These are phyloP conservation scores for Alternaria novae-zelandiae DNA, from an alignment of 2,329 filamentous ascomycete species.

Conservation along the genomic window DNA sequence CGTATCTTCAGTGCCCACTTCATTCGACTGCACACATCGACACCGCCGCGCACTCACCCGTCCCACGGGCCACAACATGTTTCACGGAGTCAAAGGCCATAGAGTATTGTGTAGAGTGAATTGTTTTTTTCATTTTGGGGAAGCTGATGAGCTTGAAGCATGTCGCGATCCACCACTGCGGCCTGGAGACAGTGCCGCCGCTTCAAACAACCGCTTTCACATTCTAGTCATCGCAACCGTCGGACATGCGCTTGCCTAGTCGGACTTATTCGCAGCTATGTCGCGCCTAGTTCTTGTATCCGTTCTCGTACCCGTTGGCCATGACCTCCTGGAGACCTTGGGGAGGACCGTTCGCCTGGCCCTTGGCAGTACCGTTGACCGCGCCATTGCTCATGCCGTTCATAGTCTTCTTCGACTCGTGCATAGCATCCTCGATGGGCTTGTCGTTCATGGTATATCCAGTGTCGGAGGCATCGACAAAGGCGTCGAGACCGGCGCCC, in stretches of 20 bases:
- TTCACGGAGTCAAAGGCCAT: neutral
- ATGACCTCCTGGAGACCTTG: constrained; percentile 32
- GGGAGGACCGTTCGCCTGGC: constrained; percentile 25
- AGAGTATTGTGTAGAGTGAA: neutral
- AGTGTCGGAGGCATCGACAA: constrained; percentile 72
- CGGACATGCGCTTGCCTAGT: constrained; percentile 18
- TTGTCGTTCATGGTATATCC: constrained; percentile 61
- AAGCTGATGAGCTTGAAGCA: constrained; percentile 7
- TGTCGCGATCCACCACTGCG: neutral
- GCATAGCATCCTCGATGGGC: constrained; percentile 43
- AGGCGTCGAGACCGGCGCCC: constrained; percentile 72
- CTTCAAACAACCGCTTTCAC: constrained; percentile 8
- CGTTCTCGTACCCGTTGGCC: constrained; percentile 41
- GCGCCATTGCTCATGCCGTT: constrained; percentile 34
- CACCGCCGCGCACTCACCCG: neutral
- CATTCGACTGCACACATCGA: neutral
- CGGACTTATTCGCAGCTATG: constrained; percentile 17
- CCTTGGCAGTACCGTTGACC: constrained; percentile 27
- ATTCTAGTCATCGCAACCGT: constrained; percentile 3
- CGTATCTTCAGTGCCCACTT: neutral
- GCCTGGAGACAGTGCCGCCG: constrained; percentile 1
- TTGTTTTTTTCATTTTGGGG: constrained; percentile 3
- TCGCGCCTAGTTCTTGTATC: constrained; percentile 37
- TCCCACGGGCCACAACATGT: neutral
- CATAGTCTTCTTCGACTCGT: constrained; percentile 25